Conservation (phyloP, 768 basidiomycete genomes). For the Rhizopogon rudus region DNA sequence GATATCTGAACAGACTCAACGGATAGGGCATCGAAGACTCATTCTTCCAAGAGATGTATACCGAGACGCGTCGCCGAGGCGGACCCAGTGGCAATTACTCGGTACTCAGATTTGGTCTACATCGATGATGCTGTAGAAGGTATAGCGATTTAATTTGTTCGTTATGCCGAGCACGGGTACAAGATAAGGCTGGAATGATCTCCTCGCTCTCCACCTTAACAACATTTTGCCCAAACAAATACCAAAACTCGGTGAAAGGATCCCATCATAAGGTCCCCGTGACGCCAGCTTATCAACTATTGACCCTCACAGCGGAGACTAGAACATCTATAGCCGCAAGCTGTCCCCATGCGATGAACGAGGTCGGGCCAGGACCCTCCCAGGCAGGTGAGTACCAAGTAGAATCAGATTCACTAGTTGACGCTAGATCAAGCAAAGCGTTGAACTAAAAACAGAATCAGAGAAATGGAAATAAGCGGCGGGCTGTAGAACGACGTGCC, state of each 20-base stretch:
- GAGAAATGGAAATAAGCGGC: neutral
- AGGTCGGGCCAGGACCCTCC: conserved; percentile 2
- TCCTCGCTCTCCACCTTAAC: too few relatives aligned
- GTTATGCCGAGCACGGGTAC: too few relatives aligned
- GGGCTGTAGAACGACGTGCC: conserved; percentile 20
- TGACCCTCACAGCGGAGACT: conserved; percentile 1
- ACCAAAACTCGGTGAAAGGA: neutral
- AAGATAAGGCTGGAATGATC: too few relatives aligned
- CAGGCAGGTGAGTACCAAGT: conserved; percentile 7
- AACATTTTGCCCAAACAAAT: neutral
- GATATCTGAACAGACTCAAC: neutral
- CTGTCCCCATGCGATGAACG: conserved; percentile 4
- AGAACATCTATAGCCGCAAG: neutral
- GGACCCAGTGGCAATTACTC: too few relatives aligned
- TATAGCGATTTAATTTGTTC: too few relatives aligned
- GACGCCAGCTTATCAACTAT: neutral
- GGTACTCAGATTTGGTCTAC: too few relatives aligned
- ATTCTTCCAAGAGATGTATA: too few relatives aligned
- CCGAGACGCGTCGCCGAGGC: too few relatives aligned
- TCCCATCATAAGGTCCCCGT: too few relatives aligned
- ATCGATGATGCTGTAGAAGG: too few relatives aligned
- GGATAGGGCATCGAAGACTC: too few relatives aligned
- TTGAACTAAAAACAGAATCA: conserved; percentile 1
- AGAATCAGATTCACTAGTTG: neutral
- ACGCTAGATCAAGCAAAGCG: conserved; percentile 2